A percentile compares a stretch with the other conserved stretches of the same genome.
phyloP scores from a whole-genome alignment of 495 filamentous ascomycete species.

The Pseudevernia furfuracea region DNA sequence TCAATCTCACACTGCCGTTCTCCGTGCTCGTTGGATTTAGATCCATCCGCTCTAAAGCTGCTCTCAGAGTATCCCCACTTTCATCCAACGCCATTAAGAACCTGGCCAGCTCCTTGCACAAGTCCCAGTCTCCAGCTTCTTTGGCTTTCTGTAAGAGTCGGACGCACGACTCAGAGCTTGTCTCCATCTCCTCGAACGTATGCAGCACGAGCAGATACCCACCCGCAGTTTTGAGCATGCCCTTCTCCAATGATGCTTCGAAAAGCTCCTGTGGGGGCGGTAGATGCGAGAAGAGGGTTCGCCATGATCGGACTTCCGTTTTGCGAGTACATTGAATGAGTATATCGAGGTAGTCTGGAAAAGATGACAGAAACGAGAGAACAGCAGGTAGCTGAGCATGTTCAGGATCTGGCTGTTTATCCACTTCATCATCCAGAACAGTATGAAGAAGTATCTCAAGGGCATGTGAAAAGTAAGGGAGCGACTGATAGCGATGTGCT shows the following conservation, averaged over 20 bases:
- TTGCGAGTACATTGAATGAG: conserved; percentile 97
- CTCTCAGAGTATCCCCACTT: conserved; percentile 69
- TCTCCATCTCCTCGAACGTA: conserved; percentile 68
- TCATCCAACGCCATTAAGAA: conserved; percentile 91
- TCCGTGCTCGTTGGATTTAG: neutral
- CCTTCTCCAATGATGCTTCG: conserved; percentile 76
- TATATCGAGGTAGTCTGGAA: conserved; percentile 85
- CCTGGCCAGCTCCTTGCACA: conserved; percentile 88
- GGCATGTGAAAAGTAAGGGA: conserved; percentile 87
- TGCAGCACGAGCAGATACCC: conserved; percentile 95
- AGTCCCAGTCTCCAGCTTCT: conserved; percentile 84
- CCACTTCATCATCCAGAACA: conserved; percentile 90
- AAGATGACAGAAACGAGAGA: conserved; percentile 81
- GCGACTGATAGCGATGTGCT: conserved; percentile 70
- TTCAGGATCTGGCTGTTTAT: conserved; percentile 56
- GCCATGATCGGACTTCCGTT: conserved; percentile 92
- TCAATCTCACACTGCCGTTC: conserved; percentile 7
- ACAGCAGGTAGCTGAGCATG: conserved; percentile 77
- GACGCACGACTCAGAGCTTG: conserved; percentile 71
- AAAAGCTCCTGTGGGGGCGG: conserved; percentile 87
- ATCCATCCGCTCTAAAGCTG: conserved; percentile 68
- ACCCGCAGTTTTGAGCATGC: conserved; percentile 87
- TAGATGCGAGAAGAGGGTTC: conserved; percentile 80
- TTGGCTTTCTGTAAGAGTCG: conserved; percentile 75
- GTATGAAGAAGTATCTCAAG: conserved; percentile 89